Base-by-base conservation (phyloP, 179 eudicot genomes). In the Silene coronaria region DNA sequence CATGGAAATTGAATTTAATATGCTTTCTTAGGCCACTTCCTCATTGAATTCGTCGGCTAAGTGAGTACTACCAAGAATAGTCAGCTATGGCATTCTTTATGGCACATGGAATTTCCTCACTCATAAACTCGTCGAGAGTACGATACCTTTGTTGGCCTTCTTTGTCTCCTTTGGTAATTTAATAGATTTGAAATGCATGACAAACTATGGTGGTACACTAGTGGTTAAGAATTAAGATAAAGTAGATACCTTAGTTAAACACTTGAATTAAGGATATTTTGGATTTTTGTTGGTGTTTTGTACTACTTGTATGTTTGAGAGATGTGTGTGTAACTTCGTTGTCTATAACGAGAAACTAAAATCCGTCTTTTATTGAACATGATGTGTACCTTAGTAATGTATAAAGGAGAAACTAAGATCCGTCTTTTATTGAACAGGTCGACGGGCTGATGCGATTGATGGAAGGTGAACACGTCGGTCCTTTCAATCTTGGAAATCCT, bases 391-490 rank as follows among this genome's bases (percentile, higher is more conserved):
- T 38, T 38, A 38, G 46, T 38, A 8, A 38, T 51, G 19, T 2
- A 16, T n/a, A 4, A 53, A 53, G 58, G 19, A 27, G 1, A 21
- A n/a, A 22, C 69, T 34, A 59, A 38, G 34, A 60, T 69, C 22
- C 14, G 42, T 27, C 16, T 23, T 76, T 27, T 46, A 32, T 64
- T 68, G 10, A 57, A 27, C 74, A 88, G 91, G 91, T 88, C 23
- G 91, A 88, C 65, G 91, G 91, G 3, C 61, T 88, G 8, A 86
- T 88, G 86, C 84, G 91, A 19, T 80, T 88, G 64, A 88, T 88
- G 91, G 91, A 88, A 79, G 91, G 91, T 24, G 89, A 88, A 45
- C 91, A 88, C 42, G 89, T 88, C 1, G 91, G 91, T 69, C 91
- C 91, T 23, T 88, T 88, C 70, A 88, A 88, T 74, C 86, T 88